These are phyloP conservation scores for Lichina pygmaea DNA, from an alignment of 495 filamentous ascomycete genomes.

Conservation along the genomic window DNA sequence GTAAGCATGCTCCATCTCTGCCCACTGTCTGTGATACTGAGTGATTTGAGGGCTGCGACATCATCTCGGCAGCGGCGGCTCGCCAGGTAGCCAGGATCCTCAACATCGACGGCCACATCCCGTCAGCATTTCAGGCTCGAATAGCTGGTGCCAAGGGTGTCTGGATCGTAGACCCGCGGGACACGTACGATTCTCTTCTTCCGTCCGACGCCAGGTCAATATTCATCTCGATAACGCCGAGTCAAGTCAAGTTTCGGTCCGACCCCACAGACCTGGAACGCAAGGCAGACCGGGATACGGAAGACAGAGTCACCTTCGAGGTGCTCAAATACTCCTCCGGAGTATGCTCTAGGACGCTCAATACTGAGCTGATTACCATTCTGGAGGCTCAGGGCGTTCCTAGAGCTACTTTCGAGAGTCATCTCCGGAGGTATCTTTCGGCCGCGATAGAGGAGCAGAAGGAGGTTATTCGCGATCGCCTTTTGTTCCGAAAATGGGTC, in stretches of 20 bases:
- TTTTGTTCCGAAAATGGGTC: conserved; percentile 29
- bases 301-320: conserved; percentile 42
- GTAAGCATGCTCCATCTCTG: conserved; percentile 8
- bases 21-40: no score
- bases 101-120: conserved; percentile 27
- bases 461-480: conserved; percentile 21
- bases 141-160: conserved; percentile 72
- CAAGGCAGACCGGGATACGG: conserved; percentile 11
- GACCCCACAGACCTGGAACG: conserved; percentile 18
- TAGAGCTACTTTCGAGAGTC: conserved; percentile 24
- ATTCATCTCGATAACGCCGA: conserved; percentile 59
- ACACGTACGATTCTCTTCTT: conserved; percentile 13
- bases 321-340: conserved; percentile 34
- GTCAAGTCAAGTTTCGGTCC: conserved; percentile 54
- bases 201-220: conserved; percentile 10
- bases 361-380: conserved; percentile 55
- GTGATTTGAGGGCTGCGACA: conserved; percentile 24
- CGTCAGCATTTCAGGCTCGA: conserved; percentile 55
- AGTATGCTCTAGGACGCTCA: conserved; percentile 35
- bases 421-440: conserved; percentile 31
- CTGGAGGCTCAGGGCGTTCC: conserved; percentile 36
- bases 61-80: conserved; percentile 39
- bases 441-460: conserved; percentile 32
- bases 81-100: conserved; percentile 28
- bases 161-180: conserved; percentile 44